A percentile compares a stretch with the other conserved stretches of the same genome.
Evolutionary conservation across 2,329 filamentous ascomycete species (phyloP).

Genomic region (Curvularia sp.): DNA sequence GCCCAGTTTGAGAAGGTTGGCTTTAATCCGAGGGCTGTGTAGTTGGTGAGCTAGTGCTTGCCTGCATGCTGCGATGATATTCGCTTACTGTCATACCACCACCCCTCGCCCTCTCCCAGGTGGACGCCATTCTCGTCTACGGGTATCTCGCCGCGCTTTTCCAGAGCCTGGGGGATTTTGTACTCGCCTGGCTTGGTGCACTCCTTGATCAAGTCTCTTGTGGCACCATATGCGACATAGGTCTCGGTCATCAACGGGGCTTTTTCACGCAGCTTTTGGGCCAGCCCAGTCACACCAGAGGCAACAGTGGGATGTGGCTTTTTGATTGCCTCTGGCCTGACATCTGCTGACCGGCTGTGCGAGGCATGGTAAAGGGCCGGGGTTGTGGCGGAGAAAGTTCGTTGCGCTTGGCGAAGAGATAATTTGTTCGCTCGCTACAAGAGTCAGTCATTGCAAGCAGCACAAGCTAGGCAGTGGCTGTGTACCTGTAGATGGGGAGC

Average conservation of each 20-base stretch:
- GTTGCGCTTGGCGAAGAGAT: constrained; percentile 26
- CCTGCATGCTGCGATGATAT: neutral
- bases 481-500: constrained; percentile 32
- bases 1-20: constrained; percentile 96
- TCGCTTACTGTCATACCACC: constrained; percentile 80
- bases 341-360: constrained; percentile 25
- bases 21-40: constrained; percentile 73
- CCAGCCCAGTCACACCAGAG: constrained; percentile 33
- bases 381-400: constrained; percentile 36
- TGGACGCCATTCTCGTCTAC: constrained; percentile 82
- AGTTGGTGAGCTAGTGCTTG: constrained; percentile 20
- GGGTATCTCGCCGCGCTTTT: constrained; percentile 71
- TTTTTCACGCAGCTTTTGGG: constrained; percentile 42
- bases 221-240: constrained; percentile 81
- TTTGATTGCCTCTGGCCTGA: constrained; percentile 28
- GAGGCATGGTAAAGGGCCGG: constrained; percentile 36
- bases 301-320: constrained; percentile 24
- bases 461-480: neutral
- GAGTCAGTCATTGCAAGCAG: constrained; percentile 23
- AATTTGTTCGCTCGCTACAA: constrained; percentile 32
- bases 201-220: constrained; percentile 78
- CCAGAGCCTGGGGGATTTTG: constrained; percentile 70
- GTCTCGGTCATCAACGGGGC: constrained; percentile 59
- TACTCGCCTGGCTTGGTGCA: constrained; percentile 79
- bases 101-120: constrained; percentile 74